phyloP scores from a whole-genome alignment of 2,329 filamentous ascomycete genomes.

The Bipolaris victoriae region DNA sequence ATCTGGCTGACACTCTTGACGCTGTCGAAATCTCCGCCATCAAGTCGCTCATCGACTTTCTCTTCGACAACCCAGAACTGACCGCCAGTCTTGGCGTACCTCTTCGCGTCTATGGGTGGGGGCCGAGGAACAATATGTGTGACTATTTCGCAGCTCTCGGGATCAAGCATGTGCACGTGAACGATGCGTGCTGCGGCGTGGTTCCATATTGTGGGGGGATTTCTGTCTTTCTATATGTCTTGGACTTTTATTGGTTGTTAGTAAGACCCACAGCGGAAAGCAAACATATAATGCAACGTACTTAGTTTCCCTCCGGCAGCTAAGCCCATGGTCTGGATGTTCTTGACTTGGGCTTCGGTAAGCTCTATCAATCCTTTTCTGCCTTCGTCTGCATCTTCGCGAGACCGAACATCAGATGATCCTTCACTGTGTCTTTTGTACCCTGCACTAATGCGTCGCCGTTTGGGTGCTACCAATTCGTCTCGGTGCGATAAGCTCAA shows the following conservation, averaged over 20 bases:
- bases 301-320: constrained; percentile 1
- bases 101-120: neutral
- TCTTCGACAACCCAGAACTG: neutral
- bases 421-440: no score
- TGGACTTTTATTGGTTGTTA: neutral
- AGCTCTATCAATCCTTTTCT: neutral
- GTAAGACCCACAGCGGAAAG: neutral
- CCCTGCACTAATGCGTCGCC: fast-evolving
- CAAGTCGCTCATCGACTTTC: neutral
- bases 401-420: no score
- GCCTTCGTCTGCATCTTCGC: neutral
- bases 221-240: constrained; percentile 2
- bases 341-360: neutral
- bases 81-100: neutral
- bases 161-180: neutral
- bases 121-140: neutral
- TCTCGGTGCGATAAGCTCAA: no score
- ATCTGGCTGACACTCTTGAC: constrained; percentile 1
- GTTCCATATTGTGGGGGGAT: neutral
- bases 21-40: neutral
- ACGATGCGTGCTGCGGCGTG: neutral
- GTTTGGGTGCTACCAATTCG: no score
- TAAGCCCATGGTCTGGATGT: constrained; percentile 1
- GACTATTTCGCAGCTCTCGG: neutral
- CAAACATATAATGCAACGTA: neutral